A percentile compares a stretch with the other conserved stretches of the same genome.
Conservation (phyloP, 1,284 basidiomycete genomes). For the Sporisorium reilianum region DNA sequence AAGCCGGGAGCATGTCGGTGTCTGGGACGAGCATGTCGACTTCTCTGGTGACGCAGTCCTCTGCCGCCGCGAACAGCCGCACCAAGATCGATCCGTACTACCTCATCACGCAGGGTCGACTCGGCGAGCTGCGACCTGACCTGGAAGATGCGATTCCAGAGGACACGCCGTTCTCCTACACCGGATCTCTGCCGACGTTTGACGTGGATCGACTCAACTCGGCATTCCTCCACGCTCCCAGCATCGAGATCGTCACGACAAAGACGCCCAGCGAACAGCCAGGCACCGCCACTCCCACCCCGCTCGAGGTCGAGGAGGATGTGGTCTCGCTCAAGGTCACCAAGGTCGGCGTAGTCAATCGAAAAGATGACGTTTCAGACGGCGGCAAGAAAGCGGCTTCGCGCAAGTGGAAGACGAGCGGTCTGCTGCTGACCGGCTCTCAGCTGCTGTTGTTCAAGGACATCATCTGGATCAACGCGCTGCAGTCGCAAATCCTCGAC, state of each 20-base stretch:
- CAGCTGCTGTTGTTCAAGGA: conserved; percentile 94
- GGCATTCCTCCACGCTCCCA: conserved; percentile 56
- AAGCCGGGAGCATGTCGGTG: conserved; percentile 27
- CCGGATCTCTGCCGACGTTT: conserved; percentile 42
- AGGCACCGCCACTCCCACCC: conserved; percentile 8
- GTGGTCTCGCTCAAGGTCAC: conserved; percentile 77
- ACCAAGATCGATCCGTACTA: conserved; percentile 89
- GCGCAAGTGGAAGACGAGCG: conserved; percentile 90
- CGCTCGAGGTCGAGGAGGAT: conserved; percentile 26
- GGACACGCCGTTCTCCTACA: conserved; percentile 56
- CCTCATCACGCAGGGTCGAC: conserved; percentile 81
- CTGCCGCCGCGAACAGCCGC: conserved; percentile 61
- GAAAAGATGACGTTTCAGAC: conserved; percentile 80
- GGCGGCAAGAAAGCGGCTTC: conserved; percentile 80
- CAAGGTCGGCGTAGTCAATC: conserved; percentile 83
- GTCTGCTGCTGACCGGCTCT: conserved; percentile 86
- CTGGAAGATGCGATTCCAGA: conserved; percentile 55
- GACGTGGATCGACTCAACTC: conserved; percentile 49
- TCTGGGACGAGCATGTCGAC: conserved; percentile 13
- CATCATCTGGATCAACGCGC: conserved; percentile 75
- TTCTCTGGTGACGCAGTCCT: conserved; percentile 19
- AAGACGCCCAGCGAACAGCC: conserved; percentile 24
- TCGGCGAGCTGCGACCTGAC: conserved; percentile 76
- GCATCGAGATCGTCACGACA: conserved; percentile 61
- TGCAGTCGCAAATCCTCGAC: conserved; percentile 74